These are phyloP conservation scores for Chionographis japonica DNA, from an alignment of 106 monocot species.

Conservation along the genomic window DNA sequence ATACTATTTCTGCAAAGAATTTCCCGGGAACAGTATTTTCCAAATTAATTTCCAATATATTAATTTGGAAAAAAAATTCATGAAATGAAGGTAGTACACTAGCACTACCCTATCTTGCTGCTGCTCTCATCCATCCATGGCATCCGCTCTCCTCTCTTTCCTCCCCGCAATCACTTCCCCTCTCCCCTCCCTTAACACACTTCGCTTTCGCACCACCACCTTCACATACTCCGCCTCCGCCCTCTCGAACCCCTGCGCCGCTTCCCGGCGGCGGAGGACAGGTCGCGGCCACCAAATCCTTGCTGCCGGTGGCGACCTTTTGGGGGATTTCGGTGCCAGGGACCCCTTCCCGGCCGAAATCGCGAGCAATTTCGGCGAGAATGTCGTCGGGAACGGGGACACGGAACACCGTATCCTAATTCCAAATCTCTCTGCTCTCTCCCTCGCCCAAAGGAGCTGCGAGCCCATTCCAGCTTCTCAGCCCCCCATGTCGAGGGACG, in stretches of 20 bases:
- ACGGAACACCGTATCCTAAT: slow-evolving; percentile 84
- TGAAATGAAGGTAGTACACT: too few species aligned
- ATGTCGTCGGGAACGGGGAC: slow-evolving; percentile 43
- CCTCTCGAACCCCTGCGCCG: not conserved
- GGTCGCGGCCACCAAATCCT: not conserved
- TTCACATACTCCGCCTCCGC: not conserved
- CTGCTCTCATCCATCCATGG: slow-evolving; percentile 2
- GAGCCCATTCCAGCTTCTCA: slow-evolving; percentile 30
- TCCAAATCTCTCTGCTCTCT: slow-evolving; percentile 64
- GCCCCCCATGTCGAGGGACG: slow-evolving; percentile 34
- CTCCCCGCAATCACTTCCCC: not conserved
- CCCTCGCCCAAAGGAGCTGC: slow-evolving; percentile 51
- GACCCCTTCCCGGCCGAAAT: slow-evolving; percentile 83
- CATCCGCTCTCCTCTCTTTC: slow-evolving; percentile 5
- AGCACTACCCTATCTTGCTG: too few species aligned
- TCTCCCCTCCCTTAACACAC: not conserved
- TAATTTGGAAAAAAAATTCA: too few species aligned
- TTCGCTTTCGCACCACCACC: not conserved
- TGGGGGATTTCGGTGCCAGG: slow-evolving; percentile 85
- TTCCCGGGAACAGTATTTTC: too few species aligned
- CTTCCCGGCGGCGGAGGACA: not conserved
- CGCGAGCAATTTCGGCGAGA: slow-evolving; percentile 79
- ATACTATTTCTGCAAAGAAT: too few species aligned
- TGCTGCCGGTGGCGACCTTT: slow-evolving; percentile 32
- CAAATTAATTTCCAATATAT: too few species aligned